Evolutionary conservation across 2,329 filamentous ascomycete genomes (phyloP), one percentile per base, ranked within the genome.

Genomic region (Fonsecaea monophora): DNA sequence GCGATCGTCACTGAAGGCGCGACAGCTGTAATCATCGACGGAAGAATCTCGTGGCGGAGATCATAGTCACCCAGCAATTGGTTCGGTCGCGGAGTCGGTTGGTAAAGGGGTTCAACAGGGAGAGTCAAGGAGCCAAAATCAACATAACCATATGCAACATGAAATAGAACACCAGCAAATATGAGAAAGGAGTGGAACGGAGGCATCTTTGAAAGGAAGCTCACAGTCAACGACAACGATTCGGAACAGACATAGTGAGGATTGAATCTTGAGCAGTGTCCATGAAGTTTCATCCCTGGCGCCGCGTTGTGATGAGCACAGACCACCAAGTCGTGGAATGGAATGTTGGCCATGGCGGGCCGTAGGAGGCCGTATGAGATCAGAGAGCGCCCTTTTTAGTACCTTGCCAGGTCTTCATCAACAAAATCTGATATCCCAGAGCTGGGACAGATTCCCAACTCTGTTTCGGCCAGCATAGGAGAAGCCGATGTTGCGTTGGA

Each of bases 11-110:
- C 60, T 34, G 63, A 64, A 13, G 69, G 68, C 5, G 70, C 65
- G 7, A 72, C 65, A 13, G 70, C 70, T 45, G 67, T 72, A 60
- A 70, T 67, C 68, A 71, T 68, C 7, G 68, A 71, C 12, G 68
- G 64, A 32, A 67, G 65, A 18, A 68, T 53, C 34, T 64, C 68
- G 58, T 67, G 64, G 18, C 70, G 68, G 45, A 71, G 62, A 55
- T 67, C 66, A 15, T 60, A 60, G 56, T 64, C 67, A 32, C 32
- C 42, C 8, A 66, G 68, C 30, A 71, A 35, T 63, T 71, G 70
- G 53, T 71, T 62, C n/a, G 70, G 70, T 60, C 66, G 37, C n/a
- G 61, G 65, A 5, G 70, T 71, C 0, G 70, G 66, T 30, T 65
- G 32, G 25, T 25, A 60, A 25, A 60, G n/a, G 4, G 61, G 45